These are phyloP conservation scores for Ganoderma boninense DNA, from an alignment of 1,284 basidiomycete species.

Conservation along the genomic window DNA sequence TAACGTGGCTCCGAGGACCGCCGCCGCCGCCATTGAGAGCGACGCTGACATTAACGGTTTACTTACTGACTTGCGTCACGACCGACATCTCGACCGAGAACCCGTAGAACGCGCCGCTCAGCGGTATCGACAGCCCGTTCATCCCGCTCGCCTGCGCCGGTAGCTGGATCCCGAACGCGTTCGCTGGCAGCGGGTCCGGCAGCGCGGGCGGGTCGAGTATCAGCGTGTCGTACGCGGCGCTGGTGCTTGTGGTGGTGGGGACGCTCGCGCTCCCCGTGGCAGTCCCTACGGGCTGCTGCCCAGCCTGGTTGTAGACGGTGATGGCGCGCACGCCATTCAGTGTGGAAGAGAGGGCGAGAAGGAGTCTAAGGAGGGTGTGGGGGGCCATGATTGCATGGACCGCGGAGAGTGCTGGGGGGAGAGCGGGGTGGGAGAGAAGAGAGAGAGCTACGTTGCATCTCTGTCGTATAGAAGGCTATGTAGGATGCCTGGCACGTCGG, in stretches of 20 bases:
- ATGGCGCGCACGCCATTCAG: slow-evolving; percentile 33
- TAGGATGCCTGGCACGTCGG: background rate
- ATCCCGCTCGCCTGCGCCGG: slow-evolving; percentile 35
- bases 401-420: background rate
- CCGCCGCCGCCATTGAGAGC: no score
- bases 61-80: slow-evolving; percentile 67
- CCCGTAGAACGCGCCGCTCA: slow-evolving; percentile 70
- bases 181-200: background rate
- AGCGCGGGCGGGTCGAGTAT: slow-evolving; percentile 29
- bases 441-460: background rate
- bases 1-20: background rate
- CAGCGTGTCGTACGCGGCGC: slow-evolving; percentile 29
- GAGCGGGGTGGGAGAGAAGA: background rate
- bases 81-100: slow-evolving; percentile 81
- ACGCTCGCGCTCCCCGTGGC: slow-evolving; percentile 34
- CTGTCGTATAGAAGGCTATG: background rate
- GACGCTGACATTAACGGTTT: background rate
- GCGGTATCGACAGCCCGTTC: slow-evolving; percentile 57
- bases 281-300: slow-evolving; percentile 29
- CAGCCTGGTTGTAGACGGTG: slow-evolving; percentile 39
- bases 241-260: slow-evolving; percentile 46
- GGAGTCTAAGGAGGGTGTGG: slow-evolving; percentile 33
- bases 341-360: slow-evolving; percentile 29
- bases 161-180: slow-evolving; percentile 44
- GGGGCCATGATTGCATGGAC: slow-evolving; percentile 28